Conservation (phyloP, 2,329 filamentous ascomycete species). For the Ascomycota sp. region DNA sequence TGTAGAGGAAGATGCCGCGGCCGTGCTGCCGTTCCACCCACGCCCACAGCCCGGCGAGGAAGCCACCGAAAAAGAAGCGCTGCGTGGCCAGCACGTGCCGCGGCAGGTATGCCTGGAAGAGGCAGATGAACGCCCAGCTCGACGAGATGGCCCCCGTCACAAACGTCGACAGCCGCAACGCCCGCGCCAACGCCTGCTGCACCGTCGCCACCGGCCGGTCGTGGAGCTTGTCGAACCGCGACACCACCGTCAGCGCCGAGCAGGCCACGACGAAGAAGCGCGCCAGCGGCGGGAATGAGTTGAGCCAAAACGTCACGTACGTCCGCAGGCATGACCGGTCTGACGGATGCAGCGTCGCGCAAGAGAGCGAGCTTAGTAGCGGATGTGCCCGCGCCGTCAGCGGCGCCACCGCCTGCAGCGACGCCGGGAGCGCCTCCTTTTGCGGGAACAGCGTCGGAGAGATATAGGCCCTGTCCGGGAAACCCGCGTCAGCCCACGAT, state of each 20-base stretch:
- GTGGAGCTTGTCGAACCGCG: constrained; percentile 47
- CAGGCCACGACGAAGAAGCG: constrained; percentile 63
- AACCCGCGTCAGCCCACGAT: too few relatives aligned
- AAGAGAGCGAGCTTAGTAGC: constrained; percentile 66
- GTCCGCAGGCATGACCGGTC: constrained; percentile 79
- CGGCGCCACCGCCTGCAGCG: constrained; percentile 49
- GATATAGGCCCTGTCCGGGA: constrained; percentile 51
- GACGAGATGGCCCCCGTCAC: constrained; percentile 63
- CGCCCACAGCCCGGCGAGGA: constrained; percentile 69
- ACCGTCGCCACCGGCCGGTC: constrained; percentile 46
- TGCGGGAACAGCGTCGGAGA: constrained; percentile 74
- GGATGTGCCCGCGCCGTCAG: constrained; percentile 75
- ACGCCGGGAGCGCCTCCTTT: constrained; percentile 42
- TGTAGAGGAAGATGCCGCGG: constrained; percentile 57
- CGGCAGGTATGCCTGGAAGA: constrained; percentile 67
- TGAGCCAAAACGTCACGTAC: constrained; percentile 72
- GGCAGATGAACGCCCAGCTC: constrained; percentile 73
- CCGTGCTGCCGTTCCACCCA: constrained; percentile 49
- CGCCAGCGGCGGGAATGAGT: constrained; percentile 58
- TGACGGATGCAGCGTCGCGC: constrained; percentile 69
- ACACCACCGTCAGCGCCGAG: constrained; percentile 43
- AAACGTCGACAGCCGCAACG: constrained; percentile 59
- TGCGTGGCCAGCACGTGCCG: constrained; percentile 56
- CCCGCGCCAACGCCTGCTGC: constrained; percentile 42
- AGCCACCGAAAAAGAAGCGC: constrained; percentile 77